Percentiles rank a stretch among this genome's conserved stretches.
These are phyloP conservation scores for Colletotrichum sublineola DNA, from an alignment of 2,329 filamentous ascomycete species.

Conservation along the genomic window DNA sequence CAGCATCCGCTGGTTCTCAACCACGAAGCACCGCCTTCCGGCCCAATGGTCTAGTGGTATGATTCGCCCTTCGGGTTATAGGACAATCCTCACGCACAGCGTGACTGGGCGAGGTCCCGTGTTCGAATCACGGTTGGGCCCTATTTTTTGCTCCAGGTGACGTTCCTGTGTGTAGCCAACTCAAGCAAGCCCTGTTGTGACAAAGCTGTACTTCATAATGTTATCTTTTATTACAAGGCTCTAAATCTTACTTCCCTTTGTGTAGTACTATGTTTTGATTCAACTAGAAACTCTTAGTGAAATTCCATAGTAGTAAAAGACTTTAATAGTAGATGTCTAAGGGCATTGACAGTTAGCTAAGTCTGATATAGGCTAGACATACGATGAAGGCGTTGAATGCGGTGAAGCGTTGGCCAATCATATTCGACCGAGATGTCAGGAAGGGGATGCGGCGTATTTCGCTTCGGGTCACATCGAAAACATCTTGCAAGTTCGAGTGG, in stretches of 20 bases:
- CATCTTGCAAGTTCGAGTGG: neutral
- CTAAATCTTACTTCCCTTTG: too few relatives aligned
- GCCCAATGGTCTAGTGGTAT: slow-evolving; percentile 43
- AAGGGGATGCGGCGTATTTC: neutral
- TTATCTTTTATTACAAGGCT: too few relatives aligned
- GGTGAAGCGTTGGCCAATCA: neutral
- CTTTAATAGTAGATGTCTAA: too few relatives aligned
- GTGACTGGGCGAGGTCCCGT: slow-evolving; percentile 38
- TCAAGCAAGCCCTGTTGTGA: neutral
- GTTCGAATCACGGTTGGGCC: slow-evolving; percentile 41
- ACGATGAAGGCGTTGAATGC: neutral
- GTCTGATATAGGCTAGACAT: neutral
- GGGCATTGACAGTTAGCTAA: neutral
- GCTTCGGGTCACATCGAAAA: neutral
- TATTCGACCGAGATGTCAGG: neutral
- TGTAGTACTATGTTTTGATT: too few relatives aligned
- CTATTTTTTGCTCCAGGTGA: neutral
- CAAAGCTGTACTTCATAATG: neutral
- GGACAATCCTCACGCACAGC: slow-evolving; percentile 15
- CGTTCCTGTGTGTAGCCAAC: neutral
- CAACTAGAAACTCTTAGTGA: too few relatives aligned
- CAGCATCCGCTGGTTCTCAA: neutral
- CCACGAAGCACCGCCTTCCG: neutral
- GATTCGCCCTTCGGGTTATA: slow-evolving; percentile 40
- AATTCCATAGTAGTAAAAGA: too few relatives aligned